phyloP scores from a whole-genome alignment of 257 asterid genomes.

The Lycium ferocissimum region DNA sequence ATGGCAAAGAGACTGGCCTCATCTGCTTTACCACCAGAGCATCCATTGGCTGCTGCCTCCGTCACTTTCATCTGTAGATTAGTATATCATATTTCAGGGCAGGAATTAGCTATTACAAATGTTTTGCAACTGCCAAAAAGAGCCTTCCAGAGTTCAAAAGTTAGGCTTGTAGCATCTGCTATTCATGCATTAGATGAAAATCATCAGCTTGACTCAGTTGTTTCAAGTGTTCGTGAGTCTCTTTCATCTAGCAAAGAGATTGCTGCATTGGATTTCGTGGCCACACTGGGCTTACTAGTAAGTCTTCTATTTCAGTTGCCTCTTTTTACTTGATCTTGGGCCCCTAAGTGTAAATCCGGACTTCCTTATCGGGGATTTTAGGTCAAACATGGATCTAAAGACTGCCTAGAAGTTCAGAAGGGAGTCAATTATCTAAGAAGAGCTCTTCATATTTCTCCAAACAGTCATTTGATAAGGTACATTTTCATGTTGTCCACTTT shows the following conservation, averaged over 20 bases:
- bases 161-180: slow-evolving; percentile 73
- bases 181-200: slow-evolving; percentile 75
- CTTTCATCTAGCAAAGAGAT: slow-evolving; percentile 62
- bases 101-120: slow-evolving; percentile 68
- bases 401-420: slow-evolving; percentile 63
- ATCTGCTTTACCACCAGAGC: slow-evolving; percentile 68
- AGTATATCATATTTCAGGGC: slow-evolving; percentile 73
- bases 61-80: slow-evolving; percentile 75
- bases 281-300: slow-evolving; percentile 82
- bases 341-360: not conserved
- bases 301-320: slow-evolving; percentile 42
- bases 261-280: slow-evolving; percentile 68
- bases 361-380: slow-evolving; percentile 46
- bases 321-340: slow-evolving; percentile 6
- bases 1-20: slow-evolving; percentile 68
- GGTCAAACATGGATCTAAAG: slow-evolving; percentile 64
- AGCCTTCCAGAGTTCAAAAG: slow-evolving; percentile 65
- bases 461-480: slow-evolving; percentile 76
- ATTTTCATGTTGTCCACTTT: slow-evolving; percentile 24
- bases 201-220: slow-evolving; percentile 71
- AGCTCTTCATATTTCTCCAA: slow-evolving; percentile 85
- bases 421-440: slow-evolving; percentile 84
- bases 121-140: slow-evolving; percentile 85
- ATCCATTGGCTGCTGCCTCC: slow-evolving; percentile 64
- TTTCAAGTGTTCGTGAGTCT: slow-evolving; percentile 70